Conservation (phyloP, 495 filamentous ascomycete species). For the Aspergillus ellipticus region DNA sequence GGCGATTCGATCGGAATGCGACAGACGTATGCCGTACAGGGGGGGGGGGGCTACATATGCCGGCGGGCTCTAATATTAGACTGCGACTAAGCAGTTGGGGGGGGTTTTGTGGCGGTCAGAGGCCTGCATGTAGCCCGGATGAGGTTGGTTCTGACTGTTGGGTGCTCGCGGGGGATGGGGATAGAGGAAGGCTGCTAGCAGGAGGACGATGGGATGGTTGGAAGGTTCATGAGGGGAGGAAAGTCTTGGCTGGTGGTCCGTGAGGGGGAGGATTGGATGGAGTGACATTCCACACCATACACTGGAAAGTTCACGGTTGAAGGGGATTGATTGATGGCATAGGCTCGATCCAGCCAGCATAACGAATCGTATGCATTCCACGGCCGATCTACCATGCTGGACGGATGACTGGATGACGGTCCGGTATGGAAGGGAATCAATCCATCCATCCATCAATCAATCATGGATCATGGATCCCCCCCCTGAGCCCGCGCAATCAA, state of each 20-base stretch:
- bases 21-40: background rate
- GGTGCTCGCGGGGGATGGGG: too few relatives aligned
- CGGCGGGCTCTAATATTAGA: conserved; percentile 1
- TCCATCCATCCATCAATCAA: too few relatives aligned
- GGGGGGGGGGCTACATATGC: background rate
- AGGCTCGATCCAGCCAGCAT: too few relatives aligned
- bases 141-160: background rate
- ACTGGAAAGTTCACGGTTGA: background rate
- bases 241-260: background rate
- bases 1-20: background rate
- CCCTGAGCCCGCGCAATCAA: background rate
- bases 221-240: background rate
- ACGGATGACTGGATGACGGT: background rate
- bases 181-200: background rate
- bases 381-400: background rate
- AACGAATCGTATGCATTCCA: too few relatives aligned
- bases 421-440: background rate
- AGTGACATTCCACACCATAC: background rate
- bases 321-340: background rate
- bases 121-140: background rate
- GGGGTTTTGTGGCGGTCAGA: conserved; percentile 4
- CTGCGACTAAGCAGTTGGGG: background rate
- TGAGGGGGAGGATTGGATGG: background rate
- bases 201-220: background rate
- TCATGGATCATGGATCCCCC: too few relatives aligned